Evolutionary conservation across 139 green algal species (phyloP), one percentile per base, ranked within the genome.

Genomic region (Picocystis salinarum): DNA sequence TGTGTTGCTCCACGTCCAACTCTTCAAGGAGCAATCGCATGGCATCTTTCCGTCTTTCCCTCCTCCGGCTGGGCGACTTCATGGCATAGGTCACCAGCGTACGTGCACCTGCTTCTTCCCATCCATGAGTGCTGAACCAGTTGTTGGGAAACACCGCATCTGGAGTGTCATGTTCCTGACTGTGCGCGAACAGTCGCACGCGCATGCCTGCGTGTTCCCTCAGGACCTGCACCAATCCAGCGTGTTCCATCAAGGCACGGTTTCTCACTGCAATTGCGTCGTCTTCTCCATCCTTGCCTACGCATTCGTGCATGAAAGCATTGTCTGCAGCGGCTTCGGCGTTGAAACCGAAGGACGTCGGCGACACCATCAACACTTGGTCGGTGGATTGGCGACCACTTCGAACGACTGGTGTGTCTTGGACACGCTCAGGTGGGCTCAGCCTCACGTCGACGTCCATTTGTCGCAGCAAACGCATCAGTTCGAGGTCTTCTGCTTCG

Each of bases 81-180:
- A 94, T 86, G 36, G 83, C 82, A 64, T 93, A 94, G 27, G 84
- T 63, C 28, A 88, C 82, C 15, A 94, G 59, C 1, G 75, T 3
- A 72, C 57, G 24, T 61, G 20, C 69, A 25, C 71, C 69, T 0
- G 39, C 54, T n/a, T n/a, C n/a, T 0, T 48, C 52, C 11, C 58
- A 37, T 37, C 22, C 25, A 50, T 80, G 73, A 1, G 73, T 80
- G 46, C 39, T 62, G 48, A 82, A 91, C 82, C 85, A 95, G 77
- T 95, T 95, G 76, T 95, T 95, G 42, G 85, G 85, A 63, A 95
- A 95, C 34, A 78, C 70, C 0, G 85, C 79, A 50, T 95, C 85
- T 5, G 85, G 85, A 0, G 85, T 92, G 52, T 74, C 75, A 53
- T 93, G 80, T 13, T 42, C 19, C 29, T 74, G 42, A 40, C 36